Percentiles rank a stretch among this genome's conserved stretches.
phyloP scores from a whole-genome alignment of 2,329 filamentous ascomycete genomes.

The Diplodia sapinea region DNA sequence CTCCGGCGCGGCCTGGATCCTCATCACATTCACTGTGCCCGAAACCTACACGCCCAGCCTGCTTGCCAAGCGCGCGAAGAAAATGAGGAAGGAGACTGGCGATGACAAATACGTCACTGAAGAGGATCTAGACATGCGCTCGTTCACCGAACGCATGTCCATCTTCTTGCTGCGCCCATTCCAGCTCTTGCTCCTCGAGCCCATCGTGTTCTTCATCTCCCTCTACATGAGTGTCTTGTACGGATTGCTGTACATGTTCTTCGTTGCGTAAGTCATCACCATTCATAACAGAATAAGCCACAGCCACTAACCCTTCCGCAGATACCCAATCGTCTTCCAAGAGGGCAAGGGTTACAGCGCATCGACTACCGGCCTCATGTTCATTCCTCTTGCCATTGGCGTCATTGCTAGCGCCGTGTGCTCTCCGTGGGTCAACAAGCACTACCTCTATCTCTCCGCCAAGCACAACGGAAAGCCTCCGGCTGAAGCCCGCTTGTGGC shows the following conservation, averaged over 20 bases:
- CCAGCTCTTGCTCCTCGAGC: conserved; percentile 81
- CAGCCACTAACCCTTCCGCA: conserved; percentile 54
- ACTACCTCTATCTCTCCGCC: conserved; percentile 70
- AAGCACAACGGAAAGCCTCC: conserved; percentile 75
- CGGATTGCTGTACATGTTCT: conserved; percentile 77
- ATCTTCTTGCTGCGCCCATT: conserved; percentile 83
- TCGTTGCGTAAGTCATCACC: conserved; percentile 57
- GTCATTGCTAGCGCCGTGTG: conserved; percentile 71
- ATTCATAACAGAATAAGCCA: too few relatives aligned
- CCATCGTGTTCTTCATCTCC: conserved; percentile 83
- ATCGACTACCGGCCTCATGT: conserved; percentile 80
- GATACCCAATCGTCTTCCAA: conserved; percentile 69
- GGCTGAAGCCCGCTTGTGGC: conserved; percentile 77
- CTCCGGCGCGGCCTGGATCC: conserved; percentile 69
- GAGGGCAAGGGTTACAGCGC: conserved; percentile 79
- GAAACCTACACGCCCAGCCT: conserved; percentile 87
- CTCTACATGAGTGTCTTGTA: conserved; percentile 87
- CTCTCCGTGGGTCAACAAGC: conserved; percentile 76
- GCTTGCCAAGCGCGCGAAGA: conserved; percentile 71
- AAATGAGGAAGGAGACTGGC: conserved; percentile 72
- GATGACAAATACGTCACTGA: conserved; percentile 75
- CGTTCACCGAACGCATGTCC: conserved; percentile 69
- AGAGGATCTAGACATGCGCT: conserved; percentile 75
- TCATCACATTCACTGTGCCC: conserved; percentile 87
- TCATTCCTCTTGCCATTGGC: conserved; percentile 80